Evolutionary conservation across 805 yeast species (phyloP).

Genomic region (Lipomyces orientalis): DNA sequence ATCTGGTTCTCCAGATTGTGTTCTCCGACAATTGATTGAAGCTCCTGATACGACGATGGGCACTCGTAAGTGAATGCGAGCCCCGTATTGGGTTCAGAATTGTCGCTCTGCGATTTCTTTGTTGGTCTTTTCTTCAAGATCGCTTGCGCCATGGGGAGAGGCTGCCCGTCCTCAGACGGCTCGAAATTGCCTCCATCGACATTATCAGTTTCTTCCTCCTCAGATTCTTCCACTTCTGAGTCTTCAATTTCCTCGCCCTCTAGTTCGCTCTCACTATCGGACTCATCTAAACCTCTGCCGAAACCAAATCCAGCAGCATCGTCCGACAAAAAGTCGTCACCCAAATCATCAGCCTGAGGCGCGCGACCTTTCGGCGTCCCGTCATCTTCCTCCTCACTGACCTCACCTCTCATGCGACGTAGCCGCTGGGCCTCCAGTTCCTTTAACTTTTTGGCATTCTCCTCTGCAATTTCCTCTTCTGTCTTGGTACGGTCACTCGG

Average conservation of each 20-base stretch:
- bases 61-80: slow-evolving; percentile 49
- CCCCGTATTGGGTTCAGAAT: slow-evolving; percentile 20
- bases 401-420: slow-evolving; percentile 49
- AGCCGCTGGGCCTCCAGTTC: slow-evolving; percentile 47
- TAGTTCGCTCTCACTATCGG: slow-evolving; percentile 45
- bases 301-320: slow-evolving; percentile 51
- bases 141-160: slow-evolving; percentile 44
- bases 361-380: slow-evolving; percentile 59
- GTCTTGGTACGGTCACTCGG: slow-evolving; percentile 53
- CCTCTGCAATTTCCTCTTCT: slow-evolving; percentile 49
- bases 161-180: neutral
- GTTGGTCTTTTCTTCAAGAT: slow-evolving; percentile 21
- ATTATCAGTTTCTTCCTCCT: neutral
- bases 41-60: slow-evolving; percentile 65
- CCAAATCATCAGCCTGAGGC: slow-evolving; percentile 41
- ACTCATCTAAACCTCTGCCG: slow-evolving; percentile 45
- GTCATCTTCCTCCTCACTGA: slow-evolving; percentile 39
- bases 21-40: slow-evolving; percentile 70
- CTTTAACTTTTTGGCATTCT: slow-evolving; percentile 43
- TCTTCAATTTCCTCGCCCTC: slow-evolving; percentile 43
- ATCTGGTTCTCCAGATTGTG: slow-evolving; percentile 60
- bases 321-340: slow-evolving; percentile 45
- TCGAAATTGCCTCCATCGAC: too few relatives aligned
- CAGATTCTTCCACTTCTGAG: slow-evolving; percentile 17
- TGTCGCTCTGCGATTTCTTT: neutral